Conservation (phyloP, 2,329 filamentous ascomycete genomes). For the Rhytidhysteron rufulum region DNA sequence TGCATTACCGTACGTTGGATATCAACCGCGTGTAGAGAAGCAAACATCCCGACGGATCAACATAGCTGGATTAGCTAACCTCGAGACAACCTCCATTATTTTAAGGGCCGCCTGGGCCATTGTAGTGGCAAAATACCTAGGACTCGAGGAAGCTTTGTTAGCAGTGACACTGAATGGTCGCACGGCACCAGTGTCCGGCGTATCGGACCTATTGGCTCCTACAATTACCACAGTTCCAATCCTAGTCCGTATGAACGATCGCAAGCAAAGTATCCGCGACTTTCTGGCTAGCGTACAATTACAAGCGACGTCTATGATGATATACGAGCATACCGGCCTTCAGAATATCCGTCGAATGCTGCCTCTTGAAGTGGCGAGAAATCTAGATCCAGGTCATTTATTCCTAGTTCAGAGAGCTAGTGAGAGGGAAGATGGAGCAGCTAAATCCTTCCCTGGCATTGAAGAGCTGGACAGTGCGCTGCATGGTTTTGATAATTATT, state of each 20-base stretch:
- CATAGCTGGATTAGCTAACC: too few relatives aligned
- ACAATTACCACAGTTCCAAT: slow-evolving; percentile 61
- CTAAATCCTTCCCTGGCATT: background rate
- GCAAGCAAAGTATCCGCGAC: slow-evolving; percentile 42
- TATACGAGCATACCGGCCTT: slow-evolving; percentile 61
- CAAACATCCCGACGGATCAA: too few relatives aligned
- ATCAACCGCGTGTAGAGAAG: too few relatives aligned
- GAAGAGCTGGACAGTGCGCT: background rate
- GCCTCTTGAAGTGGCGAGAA: background rate
- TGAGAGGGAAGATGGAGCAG: background rate
- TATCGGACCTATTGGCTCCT: slow-evolving; percentile 56
- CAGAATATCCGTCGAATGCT: slow-evolving; percentile 51
- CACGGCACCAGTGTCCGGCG: slow-evolving; percentile 41
- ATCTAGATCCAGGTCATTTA: background rate
- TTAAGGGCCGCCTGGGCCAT: slow-evolving; percentile 58
- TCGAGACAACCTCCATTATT: slow-evolving; percentile 29
- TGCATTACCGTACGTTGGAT: slow-evolving; percentile 3
- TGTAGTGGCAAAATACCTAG: slow-evolving; percentile 53
- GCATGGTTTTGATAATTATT: slow-evolving; percentile 12
- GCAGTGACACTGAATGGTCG: slow-evolving; percentile 59
- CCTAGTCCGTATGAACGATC: slow-evolving; percentile 43
- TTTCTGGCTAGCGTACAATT: slow-evolving; percentile 57
- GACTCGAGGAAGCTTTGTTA: slow-evolving; percentile 53
- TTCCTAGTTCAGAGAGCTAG: slow-evolving; percentile 45
- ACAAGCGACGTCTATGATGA: slow-evolving; percentile 54